Base-by-base conservation (phyloP, 768 basidiomycete genomes). In the Pleurotus ostreatus region DNA sequence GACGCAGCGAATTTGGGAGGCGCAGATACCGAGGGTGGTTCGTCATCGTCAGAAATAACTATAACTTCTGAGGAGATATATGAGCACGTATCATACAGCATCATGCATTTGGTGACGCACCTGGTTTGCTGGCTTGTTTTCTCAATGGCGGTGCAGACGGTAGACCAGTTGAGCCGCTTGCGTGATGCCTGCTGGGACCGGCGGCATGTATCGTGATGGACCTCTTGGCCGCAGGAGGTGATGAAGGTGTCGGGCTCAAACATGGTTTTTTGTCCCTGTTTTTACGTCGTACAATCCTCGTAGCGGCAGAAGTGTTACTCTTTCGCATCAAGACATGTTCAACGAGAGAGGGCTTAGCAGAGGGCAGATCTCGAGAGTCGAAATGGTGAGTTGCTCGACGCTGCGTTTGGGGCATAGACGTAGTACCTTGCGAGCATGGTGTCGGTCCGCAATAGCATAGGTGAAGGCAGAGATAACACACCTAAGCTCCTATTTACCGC, bases 241-340 rank as follows among this genome's bases (percentile, higher is more conserved):
- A 30, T 5, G 48, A 20, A 34, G 48, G 48, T 5, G 48, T 49
- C 4, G 37, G 15, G 37, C 48, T 49, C 9, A 49, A 20, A 16
- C 20, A 30, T n/a, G 25, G 22, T 8, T 15, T n/a, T 30, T 34
- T 38, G 25, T 49, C 48, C 22, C 37, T 26, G 15, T 34, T 49
- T 20, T 23, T 49, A 34, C 48, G 48, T n/a, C 48, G 48, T 20
- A 49, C 48, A n/a, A 49, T 49, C n/a, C 48, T 20, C 6, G 48
- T 49, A 15, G 48, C 48, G n/a, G 48, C 46, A 47, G 46, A 20
- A n/a, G 48, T n/a, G 12, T 16, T 18, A 25, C 2, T 12, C 9
- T 34, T 49, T 12, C 48, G 48, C 20, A 15, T 16, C 15, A 49
- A 25, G n/a, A 47, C 16, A 22, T 15, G 13, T 13, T 16, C 16